phyloP scores from a whole-genome alignment of 176 grass and related monocot genomes.

The sorghum (Sorghum bicolor) region DNA sequence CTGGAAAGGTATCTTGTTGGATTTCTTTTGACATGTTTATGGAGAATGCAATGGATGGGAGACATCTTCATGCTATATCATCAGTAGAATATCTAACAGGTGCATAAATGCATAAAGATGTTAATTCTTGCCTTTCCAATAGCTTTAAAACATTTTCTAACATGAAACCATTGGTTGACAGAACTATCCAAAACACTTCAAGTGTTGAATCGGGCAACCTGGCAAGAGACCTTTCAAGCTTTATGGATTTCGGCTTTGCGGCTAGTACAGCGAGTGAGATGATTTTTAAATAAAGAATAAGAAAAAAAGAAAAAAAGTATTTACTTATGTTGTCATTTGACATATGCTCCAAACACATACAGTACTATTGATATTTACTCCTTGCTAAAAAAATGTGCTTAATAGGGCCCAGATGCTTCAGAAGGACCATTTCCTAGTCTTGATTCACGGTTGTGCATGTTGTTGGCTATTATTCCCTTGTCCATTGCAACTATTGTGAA shows the following conservation, averaged over 20 bases:
- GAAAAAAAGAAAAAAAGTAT: not conserved
- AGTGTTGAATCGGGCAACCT: conserved; percentile 75
- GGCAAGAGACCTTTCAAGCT: conserved; percentile 91
- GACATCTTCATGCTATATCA: conserved; percentile 64
- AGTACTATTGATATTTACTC: not conserved
- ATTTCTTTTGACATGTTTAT: conserved; percentile 83
- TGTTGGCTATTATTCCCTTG: conserved; percentile 82
- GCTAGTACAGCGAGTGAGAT: conserved; percentile 71
- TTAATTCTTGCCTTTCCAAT: not conserved
- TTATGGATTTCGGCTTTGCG: conserved; percentile 79
- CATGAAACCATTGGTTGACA: conserved; percentile 36
- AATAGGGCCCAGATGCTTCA: conserved; percentile 39
- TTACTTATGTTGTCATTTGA: not conserved
- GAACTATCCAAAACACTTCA: conserved; percentile 70
- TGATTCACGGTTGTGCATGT: conserved; percentile 67
- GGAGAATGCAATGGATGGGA: conserved; percentile 80
- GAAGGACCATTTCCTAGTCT: conserved; percentile 77
- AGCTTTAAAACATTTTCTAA: conserved; percentile 4
- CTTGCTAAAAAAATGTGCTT: not conserved
- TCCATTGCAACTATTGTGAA: conserved; percentile 62
- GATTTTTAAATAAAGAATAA: not conserved
- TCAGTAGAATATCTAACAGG: conserved; percentile 76
- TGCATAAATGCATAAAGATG: conserved; percentile 26
- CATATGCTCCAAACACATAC: not conserved
- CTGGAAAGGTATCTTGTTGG: conserved; percentile 70